Conservation (phyloP, 1,139 yeast genomes). For the Scheffersomyces stambukii region DNA sequence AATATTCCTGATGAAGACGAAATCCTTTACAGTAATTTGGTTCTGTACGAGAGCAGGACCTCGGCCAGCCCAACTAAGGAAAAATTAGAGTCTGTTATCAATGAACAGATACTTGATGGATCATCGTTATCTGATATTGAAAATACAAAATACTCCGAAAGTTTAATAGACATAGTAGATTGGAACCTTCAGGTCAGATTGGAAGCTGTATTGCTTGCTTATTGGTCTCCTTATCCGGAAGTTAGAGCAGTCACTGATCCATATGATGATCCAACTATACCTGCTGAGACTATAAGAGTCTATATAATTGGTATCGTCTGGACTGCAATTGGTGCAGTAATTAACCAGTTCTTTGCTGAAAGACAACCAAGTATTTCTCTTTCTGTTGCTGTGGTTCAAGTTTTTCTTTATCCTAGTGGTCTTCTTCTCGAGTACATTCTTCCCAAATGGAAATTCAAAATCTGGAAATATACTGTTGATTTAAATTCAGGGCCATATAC, state of each 20-base stretch:
- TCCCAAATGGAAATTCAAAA: slow-evolving; percentile 15
- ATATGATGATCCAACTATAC: slow-evolving; percentile 45
- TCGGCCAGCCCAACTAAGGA: no score
- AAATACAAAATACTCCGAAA: slow-evolving; percentile 13
- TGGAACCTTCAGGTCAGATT: slow-evolving; percentile 30
- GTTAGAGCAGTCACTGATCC: slow-evolving; percentile 58
- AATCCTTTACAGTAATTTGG: slow-evolving; percentile 3
- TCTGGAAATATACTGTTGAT: slow-evolving; percentile 11
- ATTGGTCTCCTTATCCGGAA: slow-evolving; percentile 62
- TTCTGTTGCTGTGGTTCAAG: slow-evolving; percentile 30
- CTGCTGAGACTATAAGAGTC: slow-evolving; percentile 55
- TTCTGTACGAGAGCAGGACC: no score
- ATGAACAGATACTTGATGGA: not conserved
- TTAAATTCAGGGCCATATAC: slow-evolving; percentile 27
- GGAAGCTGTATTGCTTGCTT: slow-evolving; percentile 46
- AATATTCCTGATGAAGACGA: slow-evolving; percentile 14
- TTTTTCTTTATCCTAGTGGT: slow-evolving; percentile 21
- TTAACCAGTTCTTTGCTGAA: slow-evolving; percentile 55
- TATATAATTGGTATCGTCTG: slow-evolving; percentile 52
- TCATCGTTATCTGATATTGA: not conserved
- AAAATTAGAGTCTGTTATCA: not conserved
- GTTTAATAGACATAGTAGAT: no score
- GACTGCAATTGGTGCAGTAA: slow-evolving; percentile 49
- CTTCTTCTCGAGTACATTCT: slow-evolving; percentile 14
- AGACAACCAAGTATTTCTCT: slow-evolving; percentile 52